Evolutionary conservation across 352 stramenopile genomes (phyloP), one percentile per base, ranked within the genome.

Genomic region (Pythium chondricola): DNA sequence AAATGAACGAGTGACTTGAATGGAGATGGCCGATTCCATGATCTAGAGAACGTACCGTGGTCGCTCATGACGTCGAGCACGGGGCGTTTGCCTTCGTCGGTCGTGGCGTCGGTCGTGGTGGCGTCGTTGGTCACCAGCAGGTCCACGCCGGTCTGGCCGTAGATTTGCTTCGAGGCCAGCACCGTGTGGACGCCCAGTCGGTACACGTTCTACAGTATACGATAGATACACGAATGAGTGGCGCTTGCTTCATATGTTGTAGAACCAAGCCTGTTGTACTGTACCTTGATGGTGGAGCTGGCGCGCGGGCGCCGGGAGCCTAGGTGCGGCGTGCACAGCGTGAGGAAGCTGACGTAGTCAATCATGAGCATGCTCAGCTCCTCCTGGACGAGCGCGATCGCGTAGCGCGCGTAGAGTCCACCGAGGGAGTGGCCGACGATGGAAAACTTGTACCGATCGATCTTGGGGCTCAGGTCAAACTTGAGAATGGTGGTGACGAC

Each of bases 311-410:
- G 63, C 16, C 78, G 74, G 11, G 74, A 88, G 40, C 81, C 81
- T 18, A 92, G 63, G 44, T 92, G 81, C 13, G 81, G 81, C 38
- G 81, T 89, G 52, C 75, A 92, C 25, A 92, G 70, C 22, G 81
- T 89, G 13, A 85, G 63, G 37, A 92, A 92, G 46, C 81, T 84
- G 26, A 84, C 63, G 48, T 81, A 88, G 17, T 80, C 55, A 30
- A 89, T 65, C 58, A 77, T 61, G 24, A 92, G 56, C n/a, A 71
- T 74, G 27, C 44, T 58, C 36, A 92, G 59, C 39, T 65, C 56
- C 3, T 68, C 46, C 52, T 83, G 67, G 38, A 92, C 60, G 37
- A 81, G 63, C 4, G 71, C 63, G 11, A 92, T 52, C 43, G 77
- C 77, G 51, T 83, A 87, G 42, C 81, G 65, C 42, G 73, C 67